Evolutionary conservation across 352 stramenopile species (phyloP).

Genomic region (Globisporangium polare): DNA sequence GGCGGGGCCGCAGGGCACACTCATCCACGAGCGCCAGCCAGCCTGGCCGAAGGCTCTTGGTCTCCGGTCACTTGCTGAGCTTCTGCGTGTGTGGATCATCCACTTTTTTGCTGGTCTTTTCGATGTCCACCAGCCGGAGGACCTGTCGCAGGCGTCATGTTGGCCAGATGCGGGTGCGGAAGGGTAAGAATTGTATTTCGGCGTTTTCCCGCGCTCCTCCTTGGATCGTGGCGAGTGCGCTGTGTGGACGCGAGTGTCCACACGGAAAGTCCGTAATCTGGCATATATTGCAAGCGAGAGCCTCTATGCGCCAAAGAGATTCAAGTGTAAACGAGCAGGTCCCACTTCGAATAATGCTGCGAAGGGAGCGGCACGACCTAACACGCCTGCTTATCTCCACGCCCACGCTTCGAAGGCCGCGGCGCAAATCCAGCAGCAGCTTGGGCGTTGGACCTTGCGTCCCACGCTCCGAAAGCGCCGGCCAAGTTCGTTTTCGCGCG

Average conservation of each 20-base stretch:
- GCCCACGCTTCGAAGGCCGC: too few species aligned
- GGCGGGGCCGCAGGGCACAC: too few species aligned
- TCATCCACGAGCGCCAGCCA: too few species aligned
- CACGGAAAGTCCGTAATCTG: neutral
- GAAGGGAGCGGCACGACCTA: conserved; percentile 1
- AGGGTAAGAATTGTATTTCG: neutral
- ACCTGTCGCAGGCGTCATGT: neutral
- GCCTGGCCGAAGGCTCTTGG: too few species aligned
- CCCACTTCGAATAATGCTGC: neutral
- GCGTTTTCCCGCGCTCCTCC: too few species aligned
- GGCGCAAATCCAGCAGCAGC: too few species aligned
- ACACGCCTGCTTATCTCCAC: too few species aligned
- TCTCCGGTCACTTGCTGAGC: too few species aligned
- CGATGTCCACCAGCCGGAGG: neutral
- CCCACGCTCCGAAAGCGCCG: too few species aligned
- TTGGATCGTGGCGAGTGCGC: too few species aligned
- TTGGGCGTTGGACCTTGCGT: neutral
- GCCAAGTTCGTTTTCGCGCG: neutral
- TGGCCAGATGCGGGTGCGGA: too few species aligned
- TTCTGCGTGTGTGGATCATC: neutral
- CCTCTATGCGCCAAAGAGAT: neutral
- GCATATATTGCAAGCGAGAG: neutral
- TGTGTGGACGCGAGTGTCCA: too few species aligned
- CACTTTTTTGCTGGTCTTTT: neutral
- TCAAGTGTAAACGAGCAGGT: conserved; percentile 8